Conservation (phyloP, 495 filamentous ascomycete genomes). For the Aspergillus cavernicola region DNA sequence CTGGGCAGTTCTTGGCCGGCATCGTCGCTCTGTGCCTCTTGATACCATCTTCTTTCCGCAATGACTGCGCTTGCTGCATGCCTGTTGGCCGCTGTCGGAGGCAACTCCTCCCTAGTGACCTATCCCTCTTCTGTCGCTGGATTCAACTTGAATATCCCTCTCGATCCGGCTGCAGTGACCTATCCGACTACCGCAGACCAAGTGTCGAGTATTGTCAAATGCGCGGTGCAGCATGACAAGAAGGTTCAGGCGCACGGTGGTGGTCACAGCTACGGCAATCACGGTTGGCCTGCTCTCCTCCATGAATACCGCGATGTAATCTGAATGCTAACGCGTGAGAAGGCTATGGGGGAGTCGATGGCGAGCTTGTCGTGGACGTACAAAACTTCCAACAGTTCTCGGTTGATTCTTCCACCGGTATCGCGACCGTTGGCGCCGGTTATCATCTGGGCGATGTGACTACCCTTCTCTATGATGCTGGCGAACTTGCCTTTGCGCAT, state of each 20-base stretch:
- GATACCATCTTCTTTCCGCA: too few species aligned
- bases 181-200: slow-evolving; percentile 55
- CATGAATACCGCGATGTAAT: too few species aligned
- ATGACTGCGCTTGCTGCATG: too few species aligned
- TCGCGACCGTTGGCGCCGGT: slow-evolving; percentile 65
- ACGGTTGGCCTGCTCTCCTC: too few species aligned
- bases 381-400: slow-evolving; percentile 46
- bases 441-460: slow-evolving; percentile 59
- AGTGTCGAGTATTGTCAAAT: slow-evolving; percentile 56
- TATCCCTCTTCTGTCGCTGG: too few species aligned
- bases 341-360: slow-evolving; percentile 44
- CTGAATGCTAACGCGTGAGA: too few species aligned
- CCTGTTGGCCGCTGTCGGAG: too few species aligned
- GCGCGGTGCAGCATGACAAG: slow-evolving; percentile 48
- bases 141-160: slow-evolving; percentile 63
- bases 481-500: slow-evolving; percentile 60
- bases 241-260: slow-evolving; percentile 69
- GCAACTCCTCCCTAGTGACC: too few species aligned
- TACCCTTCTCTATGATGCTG: slow-evolving; percentile 53
- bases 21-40: too few species aligned
- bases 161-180: slow-evolving; percentile 59
- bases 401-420: slow-evolving; percentile 49
- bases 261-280: slow-evolving; percentile 69
- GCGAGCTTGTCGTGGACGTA: slow-evolving; percentile 43
- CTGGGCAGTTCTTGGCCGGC: too few species aligned